A percentile compares a stretch with the other conserved stretches of the same genome.
These are phyloP conservation scores for Aspergillus olivimuriae DNA, from an alignment of 495 filamentous ascomycete species.

Conservation along the genomic window DNA sequence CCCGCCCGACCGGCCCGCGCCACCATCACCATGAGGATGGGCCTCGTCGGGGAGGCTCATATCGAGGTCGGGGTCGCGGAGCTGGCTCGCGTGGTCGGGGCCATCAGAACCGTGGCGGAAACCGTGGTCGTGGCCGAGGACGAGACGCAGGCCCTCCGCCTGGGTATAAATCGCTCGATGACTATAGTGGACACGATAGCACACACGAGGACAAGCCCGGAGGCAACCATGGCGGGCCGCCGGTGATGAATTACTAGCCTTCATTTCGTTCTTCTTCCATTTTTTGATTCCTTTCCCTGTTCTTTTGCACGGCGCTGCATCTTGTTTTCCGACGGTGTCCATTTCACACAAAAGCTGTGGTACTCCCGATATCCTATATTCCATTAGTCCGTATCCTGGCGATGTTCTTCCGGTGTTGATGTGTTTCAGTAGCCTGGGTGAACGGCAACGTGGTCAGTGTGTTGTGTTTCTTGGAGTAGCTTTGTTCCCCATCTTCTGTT, in stretches of 20 bases:
- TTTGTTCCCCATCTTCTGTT: too few relatives aligned
- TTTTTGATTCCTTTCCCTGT: not conserved
- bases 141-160: conserved; percentile 34
- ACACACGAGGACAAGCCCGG: conserved; percentile 27
- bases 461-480: too few relatives aligned
- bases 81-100: conserved; percentile 37
- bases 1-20: too few relatives aligned
- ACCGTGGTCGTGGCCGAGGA: conserved; percentile 35
- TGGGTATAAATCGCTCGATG: conserved; percentile 35
- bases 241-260: conserved; percentile 37
- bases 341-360: too few relatives aligned
- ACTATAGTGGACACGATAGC: conserved; percentile 29
- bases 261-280: not conserved
- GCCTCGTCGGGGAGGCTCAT: conserved; percentile 31
- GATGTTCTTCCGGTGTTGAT: too few relatives aligned
- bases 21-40: conserved; percentile 27
- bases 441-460: too few relatives aligned
- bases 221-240: conserved; percentile 15
- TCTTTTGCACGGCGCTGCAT: not conserved
- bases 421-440: too few relatives aligned
- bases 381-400: too few relatives aligned
- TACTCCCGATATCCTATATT: too few relatives aligned
- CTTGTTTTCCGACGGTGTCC: too few relatives aligned
- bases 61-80: conserved; percentile 44
- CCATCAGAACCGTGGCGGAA: conserved; percentile 28